A percentile compares a stretch with the other conserved stretches of the same genome.
Conservation (phyloP, 306 rosid genomes). For the Carpinus viminea region DNA sequence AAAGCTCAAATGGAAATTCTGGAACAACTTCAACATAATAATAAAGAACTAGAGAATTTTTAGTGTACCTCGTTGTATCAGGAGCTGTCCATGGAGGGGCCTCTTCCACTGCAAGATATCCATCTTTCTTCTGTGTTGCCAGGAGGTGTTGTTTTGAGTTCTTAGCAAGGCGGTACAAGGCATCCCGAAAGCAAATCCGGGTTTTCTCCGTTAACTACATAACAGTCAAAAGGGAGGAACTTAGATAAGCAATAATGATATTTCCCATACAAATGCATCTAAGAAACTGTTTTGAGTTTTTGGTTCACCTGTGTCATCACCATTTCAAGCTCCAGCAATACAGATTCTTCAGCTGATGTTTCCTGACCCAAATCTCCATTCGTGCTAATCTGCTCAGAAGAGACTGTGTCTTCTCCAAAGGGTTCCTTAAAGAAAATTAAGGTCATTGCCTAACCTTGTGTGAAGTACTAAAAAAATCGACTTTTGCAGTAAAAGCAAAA, state of each 20-base stretch:
- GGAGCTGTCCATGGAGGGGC: conserved; percentile 25
- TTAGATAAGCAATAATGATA: conserved; percentile 18
- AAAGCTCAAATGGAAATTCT: neutral
- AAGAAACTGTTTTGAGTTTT: conserved; percentile 4
- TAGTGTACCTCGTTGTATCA: conserved; percentile 49
- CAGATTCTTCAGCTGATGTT: conserved; percentile 55
- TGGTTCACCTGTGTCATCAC: conserved; percentile 54
- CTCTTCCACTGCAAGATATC: conserved; percentile 25
- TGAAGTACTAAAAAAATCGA: neutral
- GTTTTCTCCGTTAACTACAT: conserved; percentile 58
- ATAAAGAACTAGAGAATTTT: conserved; percentile 5
- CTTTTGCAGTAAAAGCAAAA: neutral
- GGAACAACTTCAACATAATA: neutral
- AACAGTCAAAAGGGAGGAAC: conserved; percentile 15
- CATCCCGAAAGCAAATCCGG: conserved; percentile 69
- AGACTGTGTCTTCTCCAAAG: conserved; percentile 17
- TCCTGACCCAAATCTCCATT: conserved; percentile 32
- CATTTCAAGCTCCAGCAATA: conserved; percentile 57
- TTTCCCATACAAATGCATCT: neutral
- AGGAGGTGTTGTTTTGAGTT: conserved; percentile 42
- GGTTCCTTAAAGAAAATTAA: conserved; percentile 26
- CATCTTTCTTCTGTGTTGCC: conserved; percentile 29
- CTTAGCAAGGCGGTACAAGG: conserved; percentile 75
- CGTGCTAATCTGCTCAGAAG: conserved; percentile 35
- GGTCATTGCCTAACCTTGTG: conserved; percentile 3